Evolutionary conservation across 306 rosid genomes (phyloP).

Genomic region (Mimosa bimucronata): DNA sequence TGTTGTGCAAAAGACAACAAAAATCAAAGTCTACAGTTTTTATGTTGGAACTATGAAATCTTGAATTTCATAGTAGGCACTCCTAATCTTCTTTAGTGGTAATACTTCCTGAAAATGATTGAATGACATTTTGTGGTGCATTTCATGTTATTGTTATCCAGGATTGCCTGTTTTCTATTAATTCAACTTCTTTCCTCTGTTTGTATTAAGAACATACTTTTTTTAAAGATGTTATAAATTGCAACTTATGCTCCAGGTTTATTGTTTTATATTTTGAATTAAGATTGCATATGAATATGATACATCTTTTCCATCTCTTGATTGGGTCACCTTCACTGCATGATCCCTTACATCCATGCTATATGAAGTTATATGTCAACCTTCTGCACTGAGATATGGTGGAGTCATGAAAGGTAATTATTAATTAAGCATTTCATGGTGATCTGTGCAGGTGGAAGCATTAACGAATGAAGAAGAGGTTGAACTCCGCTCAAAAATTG

Average conservation of each 20-base stretch:
- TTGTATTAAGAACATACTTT: neutral
- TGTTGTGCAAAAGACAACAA: neutral
- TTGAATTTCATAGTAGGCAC: constrained; percentile 1
- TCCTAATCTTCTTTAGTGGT: constrained; percentile 23
- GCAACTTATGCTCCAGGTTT: neutral
- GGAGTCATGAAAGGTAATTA: constrained; percentile 32
- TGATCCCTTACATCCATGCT: constrained; percentile 2
- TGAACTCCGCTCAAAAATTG: constrained; percentile 85
- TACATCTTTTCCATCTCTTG: constrained; percentile 18
- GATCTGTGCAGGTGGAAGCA: constrained; percentile 70
- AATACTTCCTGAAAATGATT: neutral
- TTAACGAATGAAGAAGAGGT: constrained; percentile 91
- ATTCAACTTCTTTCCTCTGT: constrained; percentile 6
- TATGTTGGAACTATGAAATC: no score
- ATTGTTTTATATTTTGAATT: neutral
- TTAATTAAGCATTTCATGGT: constrained; percentile 38
- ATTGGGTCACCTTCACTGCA: neutral
- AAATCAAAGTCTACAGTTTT: neutral
- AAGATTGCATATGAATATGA: constrained; percentile 10
- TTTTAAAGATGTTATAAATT: constrained; percentile 1
- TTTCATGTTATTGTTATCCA: no score
- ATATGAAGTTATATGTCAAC: neutral
- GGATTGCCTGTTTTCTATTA: neutral
- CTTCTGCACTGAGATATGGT: neutral
- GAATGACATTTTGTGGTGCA: neutral